Conservation (phyloP, 257 asterid species). For the Nicotiana tomentosiformis region DNA sequence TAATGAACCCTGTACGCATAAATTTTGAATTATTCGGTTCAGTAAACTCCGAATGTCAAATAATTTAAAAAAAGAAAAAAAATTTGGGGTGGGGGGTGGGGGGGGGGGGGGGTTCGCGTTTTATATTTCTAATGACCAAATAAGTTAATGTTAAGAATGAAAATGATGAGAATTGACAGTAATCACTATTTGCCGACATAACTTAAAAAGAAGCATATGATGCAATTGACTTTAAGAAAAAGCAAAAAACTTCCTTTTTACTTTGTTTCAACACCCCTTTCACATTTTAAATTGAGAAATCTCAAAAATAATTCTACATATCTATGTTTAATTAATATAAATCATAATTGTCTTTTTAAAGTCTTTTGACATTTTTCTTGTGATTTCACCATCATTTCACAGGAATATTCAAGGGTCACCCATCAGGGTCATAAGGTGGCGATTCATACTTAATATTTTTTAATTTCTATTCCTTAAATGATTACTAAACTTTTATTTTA, state of each 20-base stretch:
- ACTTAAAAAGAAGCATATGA: not conserved
- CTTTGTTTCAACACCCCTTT: not conserved
- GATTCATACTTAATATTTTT: too few relatives aligned
- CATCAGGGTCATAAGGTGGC: too few relatives aligned
- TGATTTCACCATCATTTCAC: conserved; percentile 25
- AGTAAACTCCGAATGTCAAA: too few relatives aligned
- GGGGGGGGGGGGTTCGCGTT: too few relatives aligned
- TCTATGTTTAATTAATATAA: not conserved
- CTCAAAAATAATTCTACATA: not conserved
- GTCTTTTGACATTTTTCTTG: conserved; percentile 15
- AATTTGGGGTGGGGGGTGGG: too few relatives aligned
- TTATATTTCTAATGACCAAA: too few relatives aligned
- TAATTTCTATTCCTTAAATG: too few relatives aligned
- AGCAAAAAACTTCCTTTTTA: not conserved
- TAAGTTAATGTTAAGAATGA: too few relatives aligned
- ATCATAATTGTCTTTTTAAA: conserved; percentile 1
- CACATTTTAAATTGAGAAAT: not conserved
- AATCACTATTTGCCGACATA: not conserved
- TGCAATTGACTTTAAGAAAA: not conserved
- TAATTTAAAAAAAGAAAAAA: too few relatives aligned
- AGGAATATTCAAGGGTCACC: conserved; percentile 13
- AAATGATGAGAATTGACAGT: not conserved
- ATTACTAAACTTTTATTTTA: too few relatives aligned
- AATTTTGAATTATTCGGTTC: too few relatives aligned
- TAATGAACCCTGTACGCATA: too few relatives aligned